These are phyloP conservation scores for Fusarium sp. DNA, from an alignment of 2,329 filamentous ascomycete genomes.

Conservation along the genomic window DNA sequence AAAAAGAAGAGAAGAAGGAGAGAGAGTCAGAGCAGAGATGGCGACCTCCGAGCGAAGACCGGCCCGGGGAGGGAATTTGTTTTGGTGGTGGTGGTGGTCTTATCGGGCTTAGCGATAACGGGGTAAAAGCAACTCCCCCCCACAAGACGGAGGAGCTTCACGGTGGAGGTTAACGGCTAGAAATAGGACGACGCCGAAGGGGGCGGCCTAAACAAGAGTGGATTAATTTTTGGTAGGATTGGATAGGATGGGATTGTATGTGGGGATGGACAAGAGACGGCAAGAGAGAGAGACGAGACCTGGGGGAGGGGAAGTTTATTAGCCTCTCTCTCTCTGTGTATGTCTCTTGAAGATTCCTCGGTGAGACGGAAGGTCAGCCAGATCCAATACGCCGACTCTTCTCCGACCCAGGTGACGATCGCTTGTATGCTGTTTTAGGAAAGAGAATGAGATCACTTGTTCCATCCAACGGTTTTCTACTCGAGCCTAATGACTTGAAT, in stretches of 20 bases:
- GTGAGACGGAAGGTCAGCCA: slow-evolving; percentile 28
- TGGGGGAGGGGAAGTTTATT: slow-evolving; percentile 23
- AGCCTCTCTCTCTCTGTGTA: neutral
- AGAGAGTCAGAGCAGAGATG: slow-evolving; percentile 23
- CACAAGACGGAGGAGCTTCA: slow-evolving; percentile 1
- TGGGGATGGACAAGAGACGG: slow-evolving; percentile 22
- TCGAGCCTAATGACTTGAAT: neutral
- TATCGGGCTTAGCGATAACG: slow-evolving; percentile 41
- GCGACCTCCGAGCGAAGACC: slow-evolving; percentile 45
- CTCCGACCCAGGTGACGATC: slow-evolving; percentile 14
- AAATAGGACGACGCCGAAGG: slow-evolving; percentile 22
- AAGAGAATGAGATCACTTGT: slow-evolving; percentile 14
- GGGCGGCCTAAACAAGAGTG: slow-evolving; percentile 1
- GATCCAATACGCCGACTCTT: slow-evolving; percentile 30
- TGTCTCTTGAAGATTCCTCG: slow-evolving; percentile 3
- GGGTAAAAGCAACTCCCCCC: slow-evolving; percentile 28
- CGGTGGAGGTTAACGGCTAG: slow-evolving; percentile 17
- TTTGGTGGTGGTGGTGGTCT: slow-evolving; percentile 43
- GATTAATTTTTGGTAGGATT: slow-evolving; percentile 4
- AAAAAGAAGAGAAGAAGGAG: slow-evolving; percentile 16
- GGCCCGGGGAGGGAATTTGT: slow-evolving; percentile 46
- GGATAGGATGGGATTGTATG: neutral
- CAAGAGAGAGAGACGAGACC: slow-evolving; percentile 13
- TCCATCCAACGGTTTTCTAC: neutral
- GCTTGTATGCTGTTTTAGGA: slow-evolving; percentile 22